These are phyloP conservation scores for Nymphaea thermarum DNA, from an alignment of 164 flowering plant genomes.

Conservation along the genomic window DNA sequence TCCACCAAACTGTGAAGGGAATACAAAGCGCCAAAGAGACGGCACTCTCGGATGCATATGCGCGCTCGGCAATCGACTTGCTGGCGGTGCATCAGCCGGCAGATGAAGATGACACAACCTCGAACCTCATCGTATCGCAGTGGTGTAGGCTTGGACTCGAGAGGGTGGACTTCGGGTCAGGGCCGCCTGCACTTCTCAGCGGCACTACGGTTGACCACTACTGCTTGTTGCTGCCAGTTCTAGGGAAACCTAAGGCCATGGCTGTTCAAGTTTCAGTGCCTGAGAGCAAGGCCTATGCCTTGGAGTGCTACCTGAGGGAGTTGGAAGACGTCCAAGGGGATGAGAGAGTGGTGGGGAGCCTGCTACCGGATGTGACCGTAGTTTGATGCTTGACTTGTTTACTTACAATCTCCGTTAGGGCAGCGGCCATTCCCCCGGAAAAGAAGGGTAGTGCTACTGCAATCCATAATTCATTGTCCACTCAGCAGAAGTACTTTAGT, in stretches of 20 bases:
- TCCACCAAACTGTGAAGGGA: conserved; percentile 6
- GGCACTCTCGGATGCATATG: conserved; percentile 31
- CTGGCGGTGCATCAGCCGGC: conserved; percentile 16
- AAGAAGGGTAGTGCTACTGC: too few species aligned
- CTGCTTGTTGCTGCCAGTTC: conserved; percentile 51
- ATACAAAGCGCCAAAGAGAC: conserved; percentile 43
- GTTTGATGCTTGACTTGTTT: too few species aligned
- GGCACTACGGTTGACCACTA: conserved; percentile 41
- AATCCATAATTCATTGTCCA: too few species aligned
- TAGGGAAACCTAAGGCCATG: conserved; percentile 28
- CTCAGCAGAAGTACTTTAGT: too few species aligned
- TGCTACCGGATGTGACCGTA: too few species aligned
- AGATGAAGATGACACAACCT: conserved; percentile 28
- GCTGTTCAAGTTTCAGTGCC: conserved; percentile 66
- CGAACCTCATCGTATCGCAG: conserved; percentile 58
- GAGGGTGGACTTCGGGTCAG: conserved; percentile 63
- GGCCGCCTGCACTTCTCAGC: conserved; percentile 46
- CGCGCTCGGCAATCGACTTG: conserved; percentile 26
- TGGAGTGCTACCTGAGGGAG: not conserved
- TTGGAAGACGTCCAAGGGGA: not conserved
- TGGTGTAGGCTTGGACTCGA: conserved; percentile 76
- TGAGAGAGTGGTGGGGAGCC: too few species aligned
- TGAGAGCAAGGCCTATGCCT: not conserved
- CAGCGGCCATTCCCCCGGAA: too few species aligned
- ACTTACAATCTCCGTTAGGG: too few species aligned